Conservation (phyloP, 805 yeast species). For the Grigorovia jiainica region DNA sequence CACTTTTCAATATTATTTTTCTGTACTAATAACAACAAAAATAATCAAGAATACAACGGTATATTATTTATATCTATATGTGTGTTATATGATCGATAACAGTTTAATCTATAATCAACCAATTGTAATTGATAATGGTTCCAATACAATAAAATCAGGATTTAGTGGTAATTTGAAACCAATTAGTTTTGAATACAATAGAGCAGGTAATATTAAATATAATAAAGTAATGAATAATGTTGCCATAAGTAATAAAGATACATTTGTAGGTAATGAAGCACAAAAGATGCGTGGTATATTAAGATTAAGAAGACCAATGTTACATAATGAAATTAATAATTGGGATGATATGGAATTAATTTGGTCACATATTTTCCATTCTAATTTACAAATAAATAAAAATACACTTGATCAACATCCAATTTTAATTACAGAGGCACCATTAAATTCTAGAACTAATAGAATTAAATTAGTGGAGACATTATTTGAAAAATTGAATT, state of each 20-base stretch:
- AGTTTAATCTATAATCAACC: slow-evolving; percentile 50
- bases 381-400: slow-evolving; percentile 41
- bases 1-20: too few species aligned
- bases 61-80: too few species aligned
- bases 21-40: too few species aligned
- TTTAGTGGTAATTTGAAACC: slow-evolving; percentile 91
- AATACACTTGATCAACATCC: slow-evolving; percentile 68
- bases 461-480: slow-evolving; percentile 87
- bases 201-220: slow-evolving; percentile 79
- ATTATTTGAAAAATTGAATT: slow-evolving; percentile 84
- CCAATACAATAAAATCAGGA: slow-evolving; percentile 79
- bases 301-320: slow-evolving; percentile 59
- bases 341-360: slow-evolving; percentile 83
- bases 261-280: slow-evolving; percentile 68
- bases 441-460: slow-evolving; percentile 74
- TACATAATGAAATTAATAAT: slow-evolving; percentile 66
- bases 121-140: slow-evolving; percentile 73
- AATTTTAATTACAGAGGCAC: slow-evolving; percentile 78
- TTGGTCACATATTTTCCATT: slow-evolving; percentile 61
- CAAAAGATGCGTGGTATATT: slow-evolving; percentile 72
- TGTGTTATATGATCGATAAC: not conserved
- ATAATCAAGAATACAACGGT: too few species aligned
- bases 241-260: slow-evolving; percentile 40
- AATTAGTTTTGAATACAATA: slow-evolving; percentile 48
- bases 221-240: slow-evolving; percentile 64